Evolutionary conservation across 2,329 filamentous ascomycete species (phyloP), one percentile per base, ranked within the genome.

Genomic region (Colletotrichum filicis): DNA sequence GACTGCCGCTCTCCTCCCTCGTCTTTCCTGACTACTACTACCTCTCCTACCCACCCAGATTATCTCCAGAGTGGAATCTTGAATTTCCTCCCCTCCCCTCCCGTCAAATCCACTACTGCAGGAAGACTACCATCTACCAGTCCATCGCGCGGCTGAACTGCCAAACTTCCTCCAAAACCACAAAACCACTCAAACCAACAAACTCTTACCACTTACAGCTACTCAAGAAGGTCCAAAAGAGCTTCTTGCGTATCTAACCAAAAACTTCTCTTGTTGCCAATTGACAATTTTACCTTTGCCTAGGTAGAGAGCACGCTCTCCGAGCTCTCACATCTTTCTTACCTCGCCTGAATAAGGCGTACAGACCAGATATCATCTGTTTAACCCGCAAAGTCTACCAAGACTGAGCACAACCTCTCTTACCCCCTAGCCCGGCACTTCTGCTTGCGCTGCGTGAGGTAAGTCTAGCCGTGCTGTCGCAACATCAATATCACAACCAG

Each of bases 381-480:
- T 68, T 67, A 68, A 74, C 71, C 74, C 76, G 77, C 77, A 79
- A 83, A 83, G 83, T 85, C 85, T 79, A 79, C 79, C 75, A 79
- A 82, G 83, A 85, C 86, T 89, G 87, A 87, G 83, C 79, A 85
- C 84, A 79, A 86, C 81, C 75, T 79, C 73, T 77, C 78, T 77
- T 58, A 75, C 80, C 75, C 76, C 80, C 79, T 85, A 88, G 92
- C 92, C 93, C 92, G 92, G 92, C 92, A 91, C 89, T 88, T 90
- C 91, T 84, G 92, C 92, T 94, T 93, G 92, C 91, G 89, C 91
- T 94, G 92, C 92, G 92, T 92, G 92, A 95, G 92, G 93, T 95
- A 83, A 77, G 85, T 78, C 57, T 32, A n/a, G 28, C 30, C 12
- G 3, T 14, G 37, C 37, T 12, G 63, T 66, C 58, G 37, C 55